Evolutionary conservation across 768 basidiomycete species (phyloP), one percentile per base, ranked within the genome.

Genomic region (Paxillus involutus): DNA sequence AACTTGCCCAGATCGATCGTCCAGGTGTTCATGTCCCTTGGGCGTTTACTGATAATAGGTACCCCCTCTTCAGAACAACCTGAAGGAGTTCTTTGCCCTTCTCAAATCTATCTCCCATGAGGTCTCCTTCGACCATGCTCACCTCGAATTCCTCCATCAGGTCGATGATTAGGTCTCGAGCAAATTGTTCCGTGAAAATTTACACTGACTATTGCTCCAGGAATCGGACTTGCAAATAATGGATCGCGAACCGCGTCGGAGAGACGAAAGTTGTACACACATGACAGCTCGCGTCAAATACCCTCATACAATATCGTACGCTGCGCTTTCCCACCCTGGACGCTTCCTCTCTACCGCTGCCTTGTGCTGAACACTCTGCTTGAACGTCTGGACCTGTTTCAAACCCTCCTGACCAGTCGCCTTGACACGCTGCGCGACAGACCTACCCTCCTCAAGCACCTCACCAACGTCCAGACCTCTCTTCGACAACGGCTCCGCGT

Each of bases 221-320:
- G 94, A 99, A 98, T 70, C 96, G 2, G 97, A 99, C 76, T 72
- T 99, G 44, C 97, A 99, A 69, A 97, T 96, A 4, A 98, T 97
- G 96, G 94, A 98, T 66, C 90, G 94, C 52, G 95, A n/a, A n/a
- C n/a, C n/a, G n/a, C n/a, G n/a, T n/a, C n/a, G n/a, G n/a, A n/a
- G n/a, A n/a, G n/a, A n/a, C n/a, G n/a, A n/a, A n/a, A n/a, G n/a
- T n/a, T 24, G 24, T 24, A 24, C 24, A 26, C 26, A 26, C 26
- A 6, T 26, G 26, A 26, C 26, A 26, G 6, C 6, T 26, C 26
- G 6, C 32, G 6, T 11, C 32, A 10, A 2, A 32, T 32, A 32
- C 9, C 32, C 9, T 54, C 43, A 62, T 33, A 36, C 48, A 2
- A 72, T n/a, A 61, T 81, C 75, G 53, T 81, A 83, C 1, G 80